Base-by-base conservation (phyloP, 2,329 filamentous ascomycete species). In the Sclerotinia spermophila region DNA sequence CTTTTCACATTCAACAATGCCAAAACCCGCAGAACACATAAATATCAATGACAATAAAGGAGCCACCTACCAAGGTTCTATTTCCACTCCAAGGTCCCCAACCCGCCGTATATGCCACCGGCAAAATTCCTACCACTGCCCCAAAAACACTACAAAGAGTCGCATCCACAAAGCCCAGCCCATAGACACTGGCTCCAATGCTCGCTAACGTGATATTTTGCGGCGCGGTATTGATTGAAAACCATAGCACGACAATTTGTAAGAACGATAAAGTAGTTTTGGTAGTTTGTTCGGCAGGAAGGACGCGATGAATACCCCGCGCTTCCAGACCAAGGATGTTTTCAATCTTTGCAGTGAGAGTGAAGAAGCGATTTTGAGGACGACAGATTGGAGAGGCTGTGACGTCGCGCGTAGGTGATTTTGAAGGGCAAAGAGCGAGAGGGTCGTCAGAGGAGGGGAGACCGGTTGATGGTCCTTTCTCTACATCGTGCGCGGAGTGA, bases 191-290 rank as follows among this genome's bases (percentile, higher is more conserved):
- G 1, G 87, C 86, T 0, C 87, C 88, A 27, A 90, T 82, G 83
- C 89, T 88, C 0, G 86, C 88, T n/a, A 90, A 81, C 0, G 87
- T 88, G 59, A 90, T 84, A 73, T 90, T 89, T 79, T 89, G 89
- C 38, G 87, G 85, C 3, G 86, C 86, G 15, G 89, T 80, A 75
- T 90, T 90, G 77, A 89, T 84, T 15, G 85, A 87, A 72, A 89
- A 84, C 88, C 87, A 90, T 64, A 90, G 79, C 66, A 86, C 76
- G 62, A 83, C 82, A 61, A 79, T 78, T 62, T 77, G 76, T 67
- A 74, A 53, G 51, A 75, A 77, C 0, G 71, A 72, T 30, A 78
- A 61, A 1, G 76, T 78, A 11, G 77, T 74, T 62, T 75, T 74
- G 8, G 72, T 53, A 73, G 87, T 84, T 27, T 87, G 84, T 75